Conservation (phyloP, 2,329 filamentous ascomycete species). For the Hirsutella thompsonii region DNA sequence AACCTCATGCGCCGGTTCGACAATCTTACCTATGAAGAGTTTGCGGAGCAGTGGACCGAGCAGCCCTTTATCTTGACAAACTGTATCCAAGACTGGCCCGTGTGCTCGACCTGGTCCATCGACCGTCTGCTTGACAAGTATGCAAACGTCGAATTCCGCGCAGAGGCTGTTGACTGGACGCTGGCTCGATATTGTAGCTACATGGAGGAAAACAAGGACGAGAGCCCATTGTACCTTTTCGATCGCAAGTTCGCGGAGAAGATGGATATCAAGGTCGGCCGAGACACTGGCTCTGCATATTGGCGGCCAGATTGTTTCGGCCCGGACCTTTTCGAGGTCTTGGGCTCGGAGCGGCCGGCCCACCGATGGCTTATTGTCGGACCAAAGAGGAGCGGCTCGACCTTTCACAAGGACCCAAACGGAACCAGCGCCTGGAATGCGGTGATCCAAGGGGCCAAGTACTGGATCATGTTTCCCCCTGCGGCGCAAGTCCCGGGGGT, state of each 20-base stretch:
- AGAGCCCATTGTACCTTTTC: constrained; percentile 87
- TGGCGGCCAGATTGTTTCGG: constrained; percentile 77
- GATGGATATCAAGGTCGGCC: constrained; percentile 57
- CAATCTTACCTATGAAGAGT: constrained; percentile 60
- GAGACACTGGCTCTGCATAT: constrained; percentile 44
- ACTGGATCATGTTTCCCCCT: constrained; percentile 97
- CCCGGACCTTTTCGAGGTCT: constrained; percentile 69
- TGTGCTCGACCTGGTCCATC: constrained; percentile 61
- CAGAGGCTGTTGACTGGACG: constrained; percentile 89
- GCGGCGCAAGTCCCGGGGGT: constrained; percentile 72
- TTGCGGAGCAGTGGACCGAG: constrained; percentile 62
- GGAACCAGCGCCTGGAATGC: constrained; percentile 84
- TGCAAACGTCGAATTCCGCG: constrained; percentile 59
- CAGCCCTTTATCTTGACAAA: constrained; percentile 77
- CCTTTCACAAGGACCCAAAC: constrained; percentile 79
- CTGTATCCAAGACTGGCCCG: constrained; percentile 72
- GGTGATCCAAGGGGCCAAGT: constrained; percentile 78
- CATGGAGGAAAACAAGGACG: constrained; percentile 67
- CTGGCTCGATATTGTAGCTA: constrained; percentile 72
- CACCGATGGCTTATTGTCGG: constrained; percentile 89
- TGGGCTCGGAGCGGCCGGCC: constrained; percentile 69
- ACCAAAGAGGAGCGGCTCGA: constrained; percentile 75
- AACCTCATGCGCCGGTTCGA: constrained; percentile 63
- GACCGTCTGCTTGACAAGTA: constrained; percentile 54
- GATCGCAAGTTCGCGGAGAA: constrained; percentile 79